Evolutionary conservation across 306 rosid genomes (phyloP), one percentile per base, ranked within the genome.

Genomic region (Elaeagnus macrophylla): DNA sequence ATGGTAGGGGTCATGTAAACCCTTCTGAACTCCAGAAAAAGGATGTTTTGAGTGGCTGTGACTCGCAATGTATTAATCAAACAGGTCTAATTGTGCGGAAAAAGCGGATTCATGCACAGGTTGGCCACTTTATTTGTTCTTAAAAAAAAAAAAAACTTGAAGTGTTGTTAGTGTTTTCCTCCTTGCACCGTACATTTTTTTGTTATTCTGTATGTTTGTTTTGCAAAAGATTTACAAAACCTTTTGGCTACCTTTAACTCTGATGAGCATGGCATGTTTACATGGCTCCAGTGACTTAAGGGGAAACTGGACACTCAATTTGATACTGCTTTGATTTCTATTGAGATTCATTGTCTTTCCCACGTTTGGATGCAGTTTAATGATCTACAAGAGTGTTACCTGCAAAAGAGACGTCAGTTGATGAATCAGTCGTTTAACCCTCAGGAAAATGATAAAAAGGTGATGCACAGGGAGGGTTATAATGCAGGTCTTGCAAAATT

Each of bases 351-450:
- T 12, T 71, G 59, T 54, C 48, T 11, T 74, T 60, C 40, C 39
- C 67, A 54, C 68, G 58, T 57, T 50, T 64, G 49, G 39, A 57
- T 79, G 68, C 82, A 91, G 99, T 91, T 91, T 62, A 78, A 78
- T 75, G 99, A 87, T 70, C 62, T 91, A 51, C 99, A 91, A 77
- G 99, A 91, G 59, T 91, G 99, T 55, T 91, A 91, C 85, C 83
- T 91, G 58, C 96, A 81, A 78, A 91, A 87, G 70, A 80, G 96
- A 54, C 80, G 87, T 1, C 87, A 80, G 64, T 62, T 76, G 59
- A 75, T 63, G n/a, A 84, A 82, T 68, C 86, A 79, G 69, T 76
- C 72, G 46, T 75, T 46, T 77, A 66, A 70, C 73, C 83, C 71
- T 66, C 82, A 61, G 60, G 93, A 75, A 67, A 67, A 65, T 64